Conservation (phyloP, 2,329 filamentous ascomycete species). For the Clonostachys rosea region DNA sequence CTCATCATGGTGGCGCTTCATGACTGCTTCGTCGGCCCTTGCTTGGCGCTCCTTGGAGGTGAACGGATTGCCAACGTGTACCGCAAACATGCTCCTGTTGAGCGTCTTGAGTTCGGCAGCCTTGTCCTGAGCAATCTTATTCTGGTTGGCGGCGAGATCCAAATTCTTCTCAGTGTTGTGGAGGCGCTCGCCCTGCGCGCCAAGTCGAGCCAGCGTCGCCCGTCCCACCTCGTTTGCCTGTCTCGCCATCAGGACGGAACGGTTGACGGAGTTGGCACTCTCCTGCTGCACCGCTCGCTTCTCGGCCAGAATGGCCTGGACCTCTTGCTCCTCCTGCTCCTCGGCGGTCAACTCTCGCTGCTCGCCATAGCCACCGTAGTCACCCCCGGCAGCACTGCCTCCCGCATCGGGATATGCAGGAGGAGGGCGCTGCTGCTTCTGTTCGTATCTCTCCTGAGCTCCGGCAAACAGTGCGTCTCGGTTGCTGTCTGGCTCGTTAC, state of each 20-base stretch:
- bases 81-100: conserved; percentile 87
- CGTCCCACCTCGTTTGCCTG: conserved; percentile 55
- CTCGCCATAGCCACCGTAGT: conserved; percentile 55
- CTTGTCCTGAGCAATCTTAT: conserved; percentile 72
- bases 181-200: conserved; percentile 73
- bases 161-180: conserved; percentile 81
- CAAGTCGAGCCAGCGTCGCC: conserved; percentile 68
- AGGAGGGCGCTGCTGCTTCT: conserved; percentile 20
- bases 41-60: conserved; percentile 62
- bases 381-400: conserved; percentile 8
- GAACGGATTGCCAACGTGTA: conserved; percentile 75
- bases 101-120: conserved; percentile 79
- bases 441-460: conserved; percentile 43
- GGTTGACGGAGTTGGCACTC: conserved; percentile 42
- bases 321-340: conserved; percentile 67
- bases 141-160: conserved; percentile 73
- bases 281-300: conserved; percentile 71
- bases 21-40: conserved; percentile 61
- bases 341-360: conserved; percentile 79
- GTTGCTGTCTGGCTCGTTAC: conserved; percentile 41
- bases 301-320: conserved; percentile 51
- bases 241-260: conserved; percentile 32
- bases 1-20: conserved; percentile 65
- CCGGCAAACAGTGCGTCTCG: conserved; percentile 61
- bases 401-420: conserved; percentile 3